Base-by-base conservation (phyloP, 78 protist species). In the slime mould (Dictyostelium discoideum) region DNA sequence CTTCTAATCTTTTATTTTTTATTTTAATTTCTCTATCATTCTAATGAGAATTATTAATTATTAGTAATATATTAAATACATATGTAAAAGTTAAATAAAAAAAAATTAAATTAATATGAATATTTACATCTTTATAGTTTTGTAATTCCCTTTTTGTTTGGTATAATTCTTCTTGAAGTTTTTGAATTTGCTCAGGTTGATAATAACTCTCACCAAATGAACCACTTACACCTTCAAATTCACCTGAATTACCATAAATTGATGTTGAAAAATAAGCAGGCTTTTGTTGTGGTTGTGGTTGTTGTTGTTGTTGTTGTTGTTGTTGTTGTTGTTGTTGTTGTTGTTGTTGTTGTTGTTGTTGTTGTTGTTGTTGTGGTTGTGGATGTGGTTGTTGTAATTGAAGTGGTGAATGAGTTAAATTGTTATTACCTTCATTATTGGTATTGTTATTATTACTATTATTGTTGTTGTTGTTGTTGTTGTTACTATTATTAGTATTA, bases 191-290 rank as follows among this genome's bases (percentile, higher is more conserved):
- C 37, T 74, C 81, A 74, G 40, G 14, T 37, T 74, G 81, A 37
- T 32, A 37, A 32, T 6, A 18, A 0, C n/a, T 37, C 5, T 37
- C 81, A 37, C 46, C 46, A 11, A 29, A 3, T 69, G 77, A 26
- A 69, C 77, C 77, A 16, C 81, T 37, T 0, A 74, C n/a, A 37
- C 81, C 81, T 37, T 74, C 81, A 74, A 74, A 74, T 13, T 74
- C 81, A 18, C 81, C 81, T 13, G 40, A 74, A 26, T 4, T 26
- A 26, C 29, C 29, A 69, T 22, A 22, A 26, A 69, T 26, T 69
- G 77, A 69, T 16, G 20, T 11, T 69, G 29, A 26, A 26, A 22
- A 22, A 26, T 4, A 26, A 22, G 22, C 0, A 69, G 77, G 69
- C 9, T 60, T 60, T 37, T 74, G 81, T 5, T 73, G 39, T 7